Evolutionary conservation across 78 protist species (phyloP).

Genomic region (Neovahlkampfia damariscottae): DNA sequence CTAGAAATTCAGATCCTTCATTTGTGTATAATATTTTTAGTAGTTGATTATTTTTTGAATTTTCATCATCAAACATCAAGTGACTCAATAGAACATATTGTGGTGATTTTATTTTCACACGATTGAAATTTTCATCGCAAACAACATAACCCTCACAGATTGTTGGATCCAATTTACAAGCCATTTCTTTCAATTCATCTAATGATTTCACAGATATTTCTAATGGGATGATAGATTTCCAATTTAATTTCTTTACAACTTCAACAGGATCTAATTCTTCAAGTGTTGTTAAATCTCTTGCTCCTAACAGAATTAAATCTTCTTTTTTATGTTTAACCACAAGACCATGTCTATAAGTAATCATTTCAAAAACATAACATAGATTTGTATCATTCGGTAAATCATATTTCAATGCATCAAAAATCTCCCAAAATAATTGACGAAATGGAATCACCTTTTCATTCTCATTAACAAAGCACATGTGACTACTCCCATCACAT

Average conservation of each 20-base stretch:
- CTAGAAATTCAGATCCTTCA: not conserved
- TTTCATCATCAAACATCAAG: not conserved
- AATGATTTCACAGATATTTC: not conserved
- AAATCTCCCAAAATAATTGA: constrained; percentile 8
- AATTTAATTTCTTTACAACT: not conserved
- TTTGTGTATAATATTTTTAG: not conserved
- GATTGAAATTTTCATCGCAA: constrained; percentile 9
- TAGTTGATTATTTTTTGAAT: not conserved
- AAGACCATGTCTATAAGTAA: not conserved
- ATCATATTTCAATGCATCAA: not conserved
- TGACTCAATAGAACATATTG: constrained; percentile 3
- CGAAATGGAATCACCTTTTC: not conserved
- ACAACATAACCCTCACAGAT: constrained; percentile 12
- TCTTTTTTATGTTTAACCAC: not conserved
- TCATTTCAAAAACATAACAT: constrained; percentile 3
- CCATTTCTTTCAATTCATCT: not conserved
- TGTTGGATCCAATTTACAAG: constrained; percentile 2
- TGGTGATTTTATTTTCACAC: constrained; percentile 8
- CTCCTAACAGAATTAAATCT: constrained; percentile 9
- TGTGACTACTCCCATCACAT: constrained; percentile 3
- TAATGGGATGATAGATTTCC: not conserved
- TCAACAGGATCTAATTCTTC: not conserved
- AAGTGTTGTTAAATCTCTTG: not conserved
- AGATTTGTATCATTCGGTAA: not conserved
- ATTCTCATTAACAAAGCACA: not conserved